Evolutionary conservation across 2,329 filamentous ascomycete species (phyloP).

Genomic region (Coniochaeta ligniaria): DNA sequence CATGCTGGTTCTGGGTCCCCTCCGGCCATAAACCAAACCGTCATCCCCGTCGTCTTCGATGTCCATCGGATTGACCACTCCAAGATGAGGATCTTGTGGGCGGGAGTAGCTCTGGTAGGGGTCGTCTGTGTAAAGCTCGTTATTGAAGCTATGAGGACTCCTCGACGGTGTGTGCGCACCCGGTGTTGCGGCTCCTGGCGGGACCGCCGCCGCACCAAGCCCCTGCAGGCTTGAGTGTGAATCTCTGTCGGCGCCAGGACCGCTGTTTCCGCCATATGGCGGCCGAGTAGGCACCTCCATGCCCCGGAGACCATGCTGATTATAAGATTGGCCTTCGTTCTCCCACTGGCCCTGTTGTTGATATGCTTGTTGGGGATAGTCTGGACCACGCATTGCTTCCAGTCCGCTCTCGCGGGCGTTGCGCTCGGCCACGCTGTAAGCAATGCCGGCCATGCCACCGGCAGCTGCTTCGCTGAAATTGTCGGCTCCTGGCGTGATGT

Average conservation of each 20-base stretch:
- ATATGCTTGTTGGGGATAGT: slow-evolving; percentile 18
- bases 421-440: slow-evolving; percentile 57
- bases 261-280: slow-evolving; percentile 9
- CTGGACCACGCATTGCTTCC: slow-evolving; percentile 45
- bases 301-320: slow-evolving; percentile 10
- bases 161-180: slow-evolving; percentile 32
- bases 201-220: slow-evolving; percentile 23
- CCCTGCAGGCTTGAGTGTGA: slow-evolving; percentile 36
- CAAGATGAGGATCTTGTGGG: slow-evolving; percentile 41
- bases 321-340: slow-evolving; percentile 8
- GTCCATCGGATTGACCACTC: slow-evolving; percentile 66
- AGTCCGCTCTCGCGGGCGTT: slow-evolving; percentile 59
- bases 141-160: slow-evolving; percentile 34
- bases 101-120: slow-evolving; percentile 57
- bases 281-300: background rate
- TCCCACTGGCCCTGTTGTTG: slow-evolving; percentile 13
- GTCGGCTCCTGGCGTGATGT: slow-evolving; percentile 56
- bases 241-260: slow-evolving; percentile 22
- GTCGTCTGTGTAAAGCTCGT: slow-evolving; percentile 50
- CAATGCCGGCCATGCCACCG: slow-evolving; percentile 62
- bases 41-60: slow-evolving; percentile 88
- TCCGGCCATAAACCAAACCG: slow-evolving; percentile 53
- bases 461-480: slow-evolving; percentile 57
- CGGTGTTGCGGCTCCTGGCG: slow-evolving; percentile 26
- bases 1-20: slow-evolving; percentile 47